Evolutionary conservation across 192 early-diverging fungal species (phyloP).

Genomic region (Coemansia sp.): DNA sequence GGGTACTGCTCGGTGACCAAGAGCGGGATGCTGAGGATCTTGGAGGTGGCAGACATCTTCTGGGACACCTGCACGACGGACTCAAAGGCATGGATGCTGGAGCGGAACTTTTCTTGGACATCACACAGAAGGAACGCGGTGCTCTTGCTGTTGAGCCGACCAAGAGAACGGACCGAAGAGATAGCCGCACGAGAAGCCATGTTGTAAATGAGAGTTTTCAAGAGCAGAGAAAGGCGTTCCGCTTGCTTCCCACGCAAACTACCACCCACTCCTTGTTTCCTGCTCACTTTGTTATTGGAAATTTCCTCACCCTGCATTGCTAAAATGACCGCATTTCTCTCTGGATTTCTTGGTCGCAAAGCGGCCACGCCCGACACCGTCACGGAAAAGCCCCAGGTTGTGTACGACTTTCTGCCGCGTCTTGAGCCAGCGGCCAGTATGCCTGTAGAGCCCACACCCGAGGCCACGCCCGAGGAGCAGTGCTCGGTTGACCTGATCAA

Average conservation of each 20-base stretch:
- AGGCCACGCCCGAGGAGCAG: slow-evolving; percentile 35
- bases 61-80: slow-evolving; percentile 75
- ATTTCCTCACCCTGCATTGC: neutral
- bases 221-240: neutral
- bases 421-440: slow-evolving; percentile 8
- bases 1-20: slow-evolving; percentile 87
- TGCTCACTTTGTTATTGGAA: neutral
- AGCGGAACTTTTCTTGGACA: slow-evolving; percentile 79
- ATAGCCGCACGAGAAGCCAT: slow-evolving; percentile 23
- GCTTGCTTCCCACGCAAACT: neutral
- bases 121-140: slow-evolving; percentile 94
- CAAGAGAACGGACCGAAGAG: slow-evolving; percentile 48
- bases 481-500: slow-evolving; percentile 8
- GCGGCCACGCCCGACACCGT: neutral
- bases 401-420: slow-evolving; percentile 25
- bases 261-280: neutral
- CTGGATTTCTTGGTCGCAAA: slow-evolving; percentile 18
- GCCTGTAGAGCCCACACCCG: slow-evolving; percentile 19
- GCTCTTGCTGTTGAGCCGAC: slow-evolving; percentile 53
- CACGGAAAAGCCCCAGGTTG: neutral
- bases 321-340: slow-evolving; percentile 22
- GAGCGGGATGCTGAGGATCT: slow-evolving; percentile 75
- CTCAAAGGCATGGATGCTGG: slow-evolving; percentile 77
- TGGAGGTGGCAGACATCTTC: slow-evolving; percentile 80
- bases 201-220: neutral